These are phyloP conservation scores for Cicer yamashitae DNA, from an alignment of 306 rosid species.

Conservation along the genomic window DNA sequence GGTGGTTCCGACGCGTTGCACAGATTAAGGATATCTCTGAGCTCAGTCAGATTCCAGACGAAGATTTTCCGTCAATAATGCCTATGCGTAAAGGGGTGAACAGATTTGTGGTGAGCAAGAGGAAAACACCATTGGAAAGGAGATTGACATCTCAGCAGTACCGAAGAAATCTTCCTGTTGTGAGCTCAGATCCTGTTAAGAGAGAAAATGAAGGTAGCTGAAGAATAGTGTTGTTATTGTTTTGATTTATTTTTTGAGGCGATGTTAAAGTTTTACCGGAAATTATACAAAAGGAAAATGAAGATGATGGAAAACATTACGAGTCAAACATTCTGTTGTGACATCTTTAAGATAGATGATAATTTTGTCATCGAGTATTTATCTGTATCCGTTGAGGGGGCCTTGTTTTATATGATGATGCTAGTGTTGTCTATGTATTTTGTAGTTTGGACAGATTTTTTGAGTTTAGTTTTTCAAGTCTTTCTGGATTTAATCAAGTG, in stretches of 20 bases:
- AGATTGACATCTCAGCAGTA: conserved; percentile 94
- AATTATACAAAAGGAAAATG: conserved; percentile 35
- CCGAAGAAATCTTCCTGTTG: conserved; percentile 81
- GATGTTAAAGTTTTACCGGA: conserved; percentile 25
- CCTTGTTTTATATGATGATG: conserved; percentile 1
- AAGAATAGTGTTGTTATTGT: conserved; percentile 19
- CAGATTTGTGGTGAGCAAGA: conserved; percentile 96
- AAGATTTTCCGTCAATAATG: conserved; percentile 98
- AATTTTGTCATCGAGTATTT: conserved; percentile 35
- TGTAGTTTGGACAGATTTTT: too few relatives aligned
- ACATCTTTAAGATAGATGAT: background rate
- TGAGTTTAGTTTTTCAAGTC: too few relatives aligned
- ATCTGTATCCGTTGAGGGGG: background rate
- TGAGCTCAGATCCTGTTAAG: conserved; percentile 74
- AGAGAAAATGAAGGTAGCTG: conserved; percentile 65
- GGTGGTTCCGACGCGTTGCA: conserved; percentile 96
- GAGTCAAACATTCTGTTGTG: background rate
- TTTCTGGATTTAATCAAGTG: too few relatives aligned
- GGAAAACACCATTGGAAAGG: conserved; percentile 96
- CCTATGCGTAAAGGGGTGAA: conserved; percentile 99
- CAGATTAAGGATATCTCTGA: conserved; percentile 97
- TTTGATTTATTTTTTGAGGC: conserved; percentile 18
- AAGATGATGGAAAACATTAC: conserved; percentile 31
- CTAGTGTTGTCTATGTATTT: too few relatives aligned
- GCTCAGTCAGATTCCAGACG: conserved; percentile 96